Evolutionary conservation across 257 asterid genomes (phyloP).

Genomic region (Henckelia pumila): DNA sequence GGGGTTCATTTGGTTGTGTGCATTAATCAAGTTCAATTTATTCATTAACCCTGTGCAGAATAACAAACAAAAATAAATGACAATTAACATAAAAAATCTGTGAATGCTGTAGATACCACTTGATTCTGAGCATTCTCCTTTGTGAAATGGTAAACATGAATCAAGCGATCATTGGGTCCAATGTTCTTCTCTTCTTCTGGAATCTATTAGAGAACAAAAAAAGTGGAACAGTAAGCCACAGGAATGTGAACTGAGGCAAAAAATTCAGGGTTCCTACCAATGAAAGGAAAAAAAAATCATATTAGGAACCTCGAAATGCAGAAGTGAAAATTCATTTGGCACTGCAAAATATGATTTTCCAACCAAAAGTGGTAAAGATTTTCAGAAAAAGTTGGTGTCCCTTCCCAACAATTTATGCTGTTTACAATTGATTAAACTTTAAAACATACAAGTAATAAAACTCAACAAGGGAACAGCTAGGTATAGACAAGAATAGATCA

Average conservation of each 20-base stretch:
- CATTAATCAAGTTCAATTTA: neutral
- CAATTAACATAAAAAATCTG: conserved; percentile 14
- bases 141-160: conserved; percentile 83
- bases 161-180: conserved; percentile 73
- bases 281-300: neutral
- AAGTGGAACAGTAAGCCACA: conserved; percentile 14
- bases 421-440: no score
- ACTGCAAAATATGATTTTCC: neutral
- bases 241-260: neutral
- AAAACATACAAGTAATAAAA: neutral
- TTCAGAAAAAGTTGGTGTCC: neutral
- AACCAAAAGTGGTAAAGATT: neutral
- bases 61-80: neutral
- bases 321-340: neutral
- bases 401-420: neutral
- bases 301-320: neutral
- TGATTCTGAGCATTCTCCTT: conserved; percentile 81
- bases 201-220: conserved; percentile 39
- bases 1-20: neutral
- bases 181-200: conserved; percentile 91
- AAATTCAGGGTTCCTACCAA: neutral
- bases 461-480: neutral
- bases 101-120: conserved; percentile 46
- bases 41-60: neutral
- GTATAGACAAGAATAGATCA: neutral